A percentile compares a stretch with the other conserved stretches of the same genome.
These are phyloP conservation scores for Calophaca sinica DNA, from an alignment of 306 rosid genomes.

Conservation along the genomic window DNA sequence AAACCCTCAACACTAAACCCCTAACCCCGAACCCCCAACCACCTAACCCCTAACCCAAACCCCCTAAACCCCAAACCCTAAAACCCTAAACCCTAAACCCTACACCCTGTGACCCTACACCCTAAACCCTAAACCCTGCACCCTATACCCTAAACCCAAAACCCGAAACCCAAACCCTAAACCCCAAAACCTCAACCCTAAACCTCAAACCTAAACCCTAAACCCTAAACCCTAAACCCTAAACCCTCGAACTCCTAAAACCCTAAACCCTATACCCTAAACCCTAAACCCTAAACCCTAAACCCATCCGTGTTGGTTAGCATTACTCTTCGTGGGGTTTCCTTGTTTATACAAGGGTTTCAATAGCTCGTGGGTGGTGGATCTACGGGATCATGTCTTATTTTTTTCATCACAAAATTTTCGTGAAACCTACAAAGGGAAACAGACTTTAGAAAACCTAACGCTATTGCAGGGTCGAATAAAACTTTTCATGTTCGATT, in stretches of 20 bases:
- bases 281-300: constrained; percentile 5
- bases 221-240: constrained; percentile 8
- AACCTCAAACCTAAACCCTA: background rate
- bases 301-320: no score
- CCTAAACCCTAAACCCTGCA: background rate
- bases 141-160: background rate
- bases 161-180: background rate
- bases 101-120: background rate
- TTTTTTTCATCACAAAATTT: no score
- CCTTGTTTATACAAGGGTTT: no score
- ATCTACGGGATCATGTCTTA: no score
- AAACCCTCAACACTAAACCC: background rate
- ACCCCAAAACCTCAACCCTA: background rate
- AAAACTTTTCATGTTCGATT: no score
- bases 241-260: background rate
- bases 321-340: no score
- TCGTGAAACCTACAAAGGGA: background rate
- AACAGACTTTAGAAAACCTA: no score
- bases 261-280: background rate
- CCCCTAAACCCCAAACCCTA: background rate
- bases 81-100: background rate
- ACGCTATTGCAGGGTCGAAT: no score
- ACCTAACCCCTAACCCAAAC: background rate
- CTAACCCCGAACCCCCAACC: background rate
- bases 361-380: no score